Base-by-base conservation (phyloP, 495 filamentous ascomycete species). In the Cryomyces antarcticus region DNA sequence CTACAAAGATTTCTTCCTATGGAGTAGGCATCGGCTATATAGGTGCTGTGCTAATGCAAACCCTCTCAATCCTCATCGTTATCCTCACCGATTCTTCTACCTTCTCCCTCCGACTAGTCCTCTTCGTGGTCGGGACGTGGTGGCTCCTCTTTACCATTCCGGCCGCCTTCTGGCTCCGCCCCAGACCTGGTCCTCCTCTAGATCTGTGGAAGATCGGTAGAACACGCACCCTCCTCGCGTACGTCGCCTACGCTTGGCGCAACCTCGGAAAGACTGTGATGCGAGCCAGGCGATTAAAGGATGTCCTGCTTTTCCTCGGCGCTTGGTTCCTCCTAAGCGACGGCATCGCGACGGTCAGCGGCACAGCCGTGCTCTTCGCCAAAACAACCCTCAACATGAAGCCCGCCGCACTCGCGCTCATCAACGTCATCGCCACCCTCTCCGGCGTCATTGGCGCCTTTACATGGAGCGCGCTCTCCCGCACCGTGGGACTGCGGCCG, bases 271-370 rank as follows among this genome's bases (percentile, higher is more conserved):
- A 74, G 44, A 95, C 89, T 0, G 60, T 82, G 5, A 69, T 73
- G 52, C 75, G 84, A 30, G 86, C 89, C 0, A 70, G 84, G 1
- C 78, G 68, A 7, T 68, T 96, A 12, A 76, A 82, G 49, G 89
- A 97, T 53, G 76, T 95, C 38, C 59, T 85, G 29, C 65, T 96
- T 33, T 97, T 97, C 53, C 71, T 96, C 17, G 70, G 69, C 5
- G 84, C 85, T 12, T 97, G 89, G 89, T 95, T 97, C 56, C 68
- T 97, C 10, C 71, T 97, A 2, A 87, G 80, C 38, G 89, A 97
- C 46, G 83, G 79, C 30, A 89, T 97, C 49, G 89, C 89, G 7
- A 97, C 89, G 0, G 83, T 92, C 10, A 89, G 82, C 41, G 92
- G 89, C 6, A 95, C 89, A 6, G 89, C 89, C 6, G 81, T 97